Evolutionary conservation across 108 stramenopile species (phyloP), one percentile per base, ranked within the genome.

Genomic region (Cyclotella distinguenda): DNA sequence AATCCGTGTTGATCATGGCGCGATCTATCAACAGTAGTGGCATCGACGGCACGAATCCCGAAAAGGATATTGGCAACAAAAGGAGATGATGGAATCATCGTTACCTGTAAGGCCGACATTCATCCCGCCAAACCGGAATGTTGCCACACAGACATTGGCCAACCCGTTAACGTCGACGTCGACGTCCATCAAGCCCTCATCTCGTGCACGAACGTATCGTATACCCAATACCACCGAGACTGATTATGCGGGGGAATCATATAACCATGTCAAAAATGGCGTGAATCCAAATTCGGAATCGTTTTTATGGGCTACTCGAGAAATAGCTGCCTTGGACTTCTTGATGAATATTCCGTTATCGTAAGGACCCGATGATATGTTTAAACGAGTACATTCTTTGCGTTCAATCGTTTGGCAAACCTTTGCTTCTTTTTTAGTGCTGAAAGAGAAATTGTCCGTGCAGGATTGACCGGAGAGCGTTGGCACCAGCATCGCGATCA

Each of bases 291-390:
- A 21, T 63, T 26, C 53, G 12, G 70, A 66, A 38, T 66, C 72
- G 1, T 62, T 62, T 43, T 40, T 66, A 51, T 88, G 77, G 82
- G 84, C 84, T 6, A 89, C 87, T 15, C 57, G 91, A 60, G 90
- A 95, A 51, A 89, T 95, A 68, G 94, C 94, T 1, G 94, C 91
- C 5, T 80, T 95, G 58, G 89, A 93, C 54, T 95, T 95, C 51
- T 64, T 95, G 27, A 57, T 84, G 55, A 82, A 78, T 30, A 78
- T 95, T 48, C 87, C 90, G 3, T 32, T 95, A 67, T 60, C 18
- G 55, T 56, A 19, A 39, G 55, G 30, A 1, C 1, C 4, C 18
- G 11, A 32, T 30, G 0, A 2, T 53, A 28, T 33, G 5, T 53
- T 1, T 21, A 10, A 1, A 31, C 32, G 30, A 22, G 10, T 48